These are phyloP conservation scores for Chrysoporthe austroafricana DNA, from an alignment of 2,329 filamentous ascomycete genomes.

Conservation along the genomic window DNA sequence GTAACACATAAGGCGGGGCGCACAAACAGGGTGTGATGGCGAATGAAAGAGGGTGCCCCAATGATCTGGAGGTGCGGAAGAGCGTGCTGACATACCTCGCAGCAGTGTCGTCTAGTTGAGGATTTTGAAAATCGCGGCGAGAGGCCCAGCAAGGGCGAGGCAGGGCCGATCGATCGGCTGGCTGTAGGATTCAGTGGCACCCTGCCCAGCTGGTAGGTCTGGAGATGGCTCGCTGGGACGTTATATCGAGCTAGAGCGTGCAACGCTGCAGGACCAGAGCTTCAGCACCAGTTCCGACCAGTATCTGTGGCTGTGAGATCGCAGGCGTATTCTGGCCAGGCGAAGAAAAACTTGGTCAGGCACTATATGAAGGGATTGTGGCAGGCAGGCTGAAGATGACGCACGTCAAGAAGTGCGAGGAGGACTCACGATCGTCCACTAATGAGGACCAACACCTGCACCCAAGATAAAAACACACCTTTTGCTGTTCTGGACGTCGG, in stretches of 20 bases:
- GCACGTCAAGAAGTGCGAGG: background rate
- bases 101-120: background rate
- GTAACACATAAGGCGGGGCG: constrained; percentile 11
- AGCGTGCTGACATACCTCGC: constrained; percentile 15
- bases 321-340: background rate
- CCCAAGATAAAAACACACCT: too few relatives aligned
- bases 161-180: background rate
- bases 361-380: background rate
- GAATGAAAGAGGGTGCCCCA: background rate
- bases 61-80: background rate
- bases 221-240: too few relatives aligned
- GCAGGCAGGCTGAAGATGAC: background rate
- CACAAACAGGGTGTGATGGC: constrained; percentile 13
- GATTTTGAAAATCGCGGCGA: background rate
- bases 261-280: background rate
- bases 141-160: background rate
- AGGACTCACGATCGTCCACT: too few relatives aligned
- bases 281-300: background rate
- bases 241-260: background rate
- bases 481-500: too few relatives aligned
- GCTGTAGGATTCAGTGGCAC: background rate
- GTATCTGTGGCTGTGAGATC: background rate
- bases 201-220: background rate
- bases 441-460: too few relatives aligned
- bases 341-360: background rate